phyloP scores from a whole-genome alignment of 805 yeast genomes.

The Saccharomycopsis selenospora region DNA sequence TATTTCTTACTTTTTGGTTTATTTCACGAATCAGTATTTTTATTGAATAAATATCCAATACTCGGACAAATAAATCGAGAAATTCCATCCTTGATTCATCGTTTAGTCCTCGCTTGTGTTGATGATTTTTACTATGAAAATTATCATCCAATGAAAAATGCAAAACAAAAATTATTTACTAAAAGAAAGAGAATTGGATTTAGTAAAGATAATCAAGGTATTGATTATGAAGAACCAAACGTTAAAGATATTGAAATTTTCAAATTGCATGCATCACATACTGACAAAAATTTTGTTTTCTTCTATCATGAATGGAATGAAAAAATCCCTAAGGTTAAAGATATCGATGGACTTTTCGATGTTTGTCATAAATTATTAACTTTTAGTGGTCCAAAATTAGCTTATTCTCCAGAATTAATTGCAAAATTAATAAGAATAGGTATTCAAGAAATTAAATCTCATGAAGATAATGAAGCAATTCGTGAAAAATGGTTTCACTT shows the following conservation, averaged over 20 bases:
- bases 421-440: slow-evolving; percentile 59
- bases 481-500: slow-evolving; percentile 47
- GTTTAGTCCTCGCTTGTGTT: slow-evolving; percentile 43
- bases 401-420: slow-evolving; percentile 41
- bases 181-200: slow-evolving; percentile 25
- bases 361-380: slow-evolving; percentile 43
- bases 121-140: slow-evolving; percentile 37
- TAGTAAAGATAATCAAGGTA: slow-evolving; percentile 27
- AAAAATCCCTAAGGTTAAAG: slow-evolving; percentile 32
- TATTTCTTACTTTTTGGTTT: slow-evolving; percentile 52
- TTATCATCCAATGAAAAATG: slow-evolving; percentile 21
- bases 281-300: slow-evolving; percentile 26
- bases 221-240: slow-evolving; percentile 28
- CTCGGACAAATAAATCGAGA: slow-evolving; percentile 48
- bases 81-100: slow-evolving; percentile 39
- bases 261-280: slow-evolving; percentile 26
- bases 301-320: slow-evolving; percentile 46
- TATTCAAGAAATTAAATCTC: slow-evolving; percentile 16
- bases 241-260: slow-evolving; percentile 26
- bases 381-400: slow-evolving; percentile 49
- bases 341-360: slow-evolving; percentile 39
- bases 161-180: slow-evolving; percentile 23
- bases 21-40: slow-evolving; percentile 51
- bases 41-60: slow-evolving; percentile 56
- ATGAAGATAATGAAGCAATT: slow-evolving; percentile 15